Percentiles rank a stretch among this genome's conserved stretches.
phyloP scores from a whole-genome alignment of 192 early-diverging fungal species.

The Backusella tuberculispora region DNA sequence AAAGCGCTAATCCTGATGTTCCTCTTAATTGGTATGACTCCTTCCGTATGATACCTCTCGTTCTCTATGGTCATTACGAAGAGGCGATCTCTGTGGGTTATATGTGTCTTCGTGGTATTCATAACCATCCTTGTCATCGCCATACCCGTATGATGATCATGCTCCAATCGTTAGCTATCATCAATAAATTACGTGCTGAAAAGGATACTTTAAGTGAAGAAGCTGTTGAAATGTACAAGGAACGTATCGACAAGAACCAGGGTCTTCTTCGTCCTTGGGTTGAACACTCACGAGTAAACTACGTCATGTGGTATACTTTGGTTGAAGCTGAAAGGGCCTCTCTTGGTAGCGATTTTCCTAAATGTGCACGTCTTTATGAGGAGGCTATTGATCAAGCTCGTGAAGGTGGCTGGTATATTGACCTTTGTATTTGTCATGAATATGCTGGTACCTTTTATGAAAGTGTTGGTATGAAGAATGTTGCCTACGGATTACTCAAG shows the following conservation, averaged over 20 bases:
- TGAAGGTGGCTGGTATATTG: conserved; percentile 36
- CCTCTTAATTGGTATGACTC: conserved; percentile 40
- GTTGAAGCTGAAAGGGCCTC: conserved; percentile 34
- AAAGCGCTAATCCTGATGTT: conserved; percentile 27
- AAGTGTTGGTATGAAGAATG: conserved; percentile 27
- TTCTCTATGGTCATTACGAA: conserved; percentile 36
- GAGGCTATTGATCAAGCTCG: conserved; percentile 33
- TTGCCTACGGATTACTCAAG: conserved; percentile 29
- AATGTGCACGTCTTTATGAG: conserved; percentile 30
- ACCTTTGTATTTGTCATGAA: conserved; percentile 36
- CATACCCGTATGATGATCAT: conserved; percentile 38
- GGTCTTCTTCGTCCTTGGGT: conserved; percentile 25
- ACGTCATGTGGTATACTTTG: conserved; percentile 32
- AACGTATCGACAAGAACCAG: conserved; percentile 26
- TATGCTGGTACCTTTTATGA: conserved; percentile 38
- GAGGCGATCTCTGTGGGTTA: conserved; percentile 28
- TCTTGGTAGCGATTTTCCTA: conserved; percentile 15
- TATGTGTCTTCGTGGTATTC: conserved; percentile 18
- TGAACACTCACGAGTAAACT: conserved; percentile 18
- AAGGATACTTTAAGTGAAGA: not conserved
- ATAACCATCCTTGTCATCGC: conserved; percentile 35
- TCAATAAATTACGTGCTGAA: conserved; percentile 23
- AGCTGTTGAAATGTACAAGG: not conserved
- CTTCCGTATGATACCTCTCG: conserved; percentile 35
- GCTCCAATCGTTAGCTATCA: conserved; percentile 33